Percentiles rank a stretch among this genome's conserved stretches.
Conservation (phyloP, 208 protist species). For the Wallacemonas sp. region DNA sequence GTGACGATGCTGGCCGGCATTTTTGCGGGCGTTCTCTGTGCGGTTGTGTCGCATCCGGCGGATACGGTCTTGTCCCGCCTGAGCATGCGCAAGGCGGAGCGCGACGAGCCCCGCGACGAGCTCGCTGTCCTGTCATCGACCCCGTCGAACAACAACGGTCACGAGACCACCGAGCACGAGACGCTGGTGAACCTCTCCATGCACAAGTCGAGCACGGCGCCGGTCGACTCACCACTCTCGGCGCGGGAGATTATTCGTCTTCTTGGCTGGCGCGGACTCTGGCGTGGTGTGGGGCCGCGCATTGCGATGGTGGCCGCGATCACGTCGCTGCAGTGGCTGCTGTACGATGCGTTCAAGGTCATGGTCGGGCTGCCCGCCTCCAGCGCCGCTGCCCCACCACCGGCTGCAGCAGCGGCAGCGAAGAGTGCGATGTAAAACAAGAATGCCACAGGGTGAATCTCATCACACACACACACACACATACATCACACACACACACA, state of each 20-base stretch:
- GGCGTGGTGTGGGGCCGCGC: conserved; percentile 87
- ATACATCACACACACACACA: too few relatives aligned
- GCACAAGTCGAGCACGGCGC: neutral
- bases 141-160: neutral
- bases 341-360: conserved; percentile 93
- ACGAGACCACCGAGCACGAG: neutral
- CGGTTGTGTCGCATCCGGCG: conserved; percentile 95
- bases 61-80: conserved; percentile 95
- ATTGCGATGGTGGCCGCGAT: conserved; percentile 94
- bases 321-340: conserved; percentile 94
- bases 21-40: conserved; percentile 91
- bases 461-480: too few relatives aligned
- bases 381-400: conserved; percentile 17
- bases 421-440: too few relatives aligned
- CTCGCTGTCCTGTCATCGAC: too few relatives aligned
- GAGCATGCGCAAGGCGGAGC: conserved; percentile 42
- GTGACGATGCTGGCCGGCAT: conserved; percentile 80
- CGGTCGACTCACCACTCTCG: neutral
- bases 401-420: too few relatives aligned
- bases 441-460: too few relatives aligned
- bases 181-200: neutral
- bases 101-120: neutral
- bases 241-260: conserved; percentile 17
- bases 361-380: conserved; percentile 61
- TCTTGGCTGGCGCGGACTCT: conserved; percentile 57